A percentile compares a stretch with the other conserved stretches of the same genome.
Conservation (phyloP, 768 basidiomycete species). For the Lactarius vividus region DNA sequence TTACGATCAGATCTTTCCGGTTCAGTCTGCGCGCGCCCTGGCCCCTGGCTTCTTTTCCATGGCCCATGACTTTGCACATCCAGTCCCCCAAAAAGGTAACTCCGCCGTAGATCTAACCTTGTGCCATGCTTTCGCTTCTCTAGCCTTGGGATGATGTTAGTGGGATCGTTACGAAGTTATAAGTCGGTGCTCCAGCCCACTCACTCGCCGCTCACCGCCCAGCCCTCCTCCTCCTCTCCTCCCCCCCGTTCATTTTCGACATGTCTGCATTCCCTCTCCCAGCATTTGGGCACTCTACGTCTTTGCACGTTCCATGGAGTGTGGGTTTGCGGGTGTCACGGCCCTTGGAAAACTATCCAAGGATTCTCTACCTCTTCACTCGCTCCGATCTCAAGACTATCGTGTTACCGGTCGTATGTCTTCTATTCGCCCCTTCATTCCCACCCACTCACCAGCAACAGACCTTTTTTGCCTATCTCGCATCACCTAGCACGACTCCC, state of each 20-base stretch:
- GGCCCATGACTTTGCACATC: background rate
- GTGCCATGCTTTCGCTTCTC: background rate
- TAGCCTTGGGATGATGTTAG: background rate
- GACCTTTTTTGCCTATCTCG: conserved; percentile 22
- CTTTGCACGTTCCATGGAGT: background rate
- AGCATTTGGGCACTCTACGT: background rate
- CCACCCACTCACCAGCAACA: background rate
- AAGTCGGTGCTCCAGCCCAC: background rate
- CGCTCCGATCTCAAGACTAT: conserved; percentile 24
- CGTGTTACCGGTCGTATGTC: conserved; percentile 14
- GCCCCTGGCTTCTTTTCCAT: background rate
- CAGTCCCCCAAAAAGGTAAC: background rate
- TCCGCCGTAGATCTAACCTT: background rate
- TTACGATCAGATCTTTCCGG: background rate
- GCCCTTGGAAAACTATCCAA: conserved; percentile 5
- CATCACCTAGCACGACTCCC: background rate
- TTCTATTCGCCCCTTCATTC: background rate
- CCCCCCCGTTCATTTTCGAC: background rate
- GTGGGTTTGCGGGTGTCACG: background rate
- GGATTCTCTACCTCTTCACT: conserved; percentile 21
- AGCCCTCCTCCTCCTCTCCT: background rate
- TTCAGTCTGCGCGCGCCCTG: background rate
- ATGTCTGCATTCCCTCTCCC: background rate
- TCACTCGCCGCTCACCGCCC: background rate
- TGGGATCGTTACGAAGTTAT: background rate